Base-by-base conservation (phyloP, 805 yeast species). In the Candida pini region DNA sequence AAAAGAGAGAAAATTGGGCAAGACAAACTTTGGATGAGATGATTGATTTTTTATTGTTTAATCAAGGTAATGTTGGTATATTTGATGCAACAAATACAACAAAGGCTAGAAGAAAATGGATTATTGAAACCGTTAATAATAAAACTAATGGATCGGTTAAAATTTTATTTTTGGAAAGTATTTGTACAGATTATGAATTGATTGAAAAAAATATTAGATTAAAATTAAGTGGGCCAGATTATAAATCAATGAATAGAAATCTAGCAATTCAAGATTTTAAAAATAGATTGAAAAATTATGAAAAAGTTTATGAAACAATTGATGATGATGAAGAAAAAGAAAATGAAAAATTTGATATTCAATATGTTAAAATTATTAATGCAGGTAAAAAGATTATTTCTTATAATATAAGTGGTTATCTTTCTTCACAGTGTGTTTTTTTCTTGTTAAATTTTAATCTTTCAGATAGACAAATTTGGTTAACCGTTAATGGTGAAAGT, bases 201-300 rank as follows among this genome's bases (percentile, higher is more conserved):
- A 79, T 90, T 28, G 95, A 88, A 51, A 74, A 81, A 41, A 90
- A 90, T 58, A 82, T 90, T 31, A 68, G 85, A 32, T 71, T 92
- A 46, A 90, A 90, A 62, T 67, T 90, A 34, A 75, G 83, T 20
- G 98, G 98, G 0, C 98, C 97, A 0, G 97, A 90, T 61, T 90
- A 90, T 62, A 71, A 71, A 39, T 71, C 79, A 32, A 87, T 88
- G 86, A 90, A 90, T 53, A 85, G 85, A 2, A 76, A 78, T 30
- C 50, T 71, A 10, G 96, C 97, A 0, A 56, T 90, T 17, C 69
- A 66, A 31, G 98, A 90, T 61, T 90, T 90, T 54, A 76, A 80
- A 35, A 81, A 81, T 33, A 71, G 98, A 39, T 69, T 90, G 41
- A 62, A 68, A 24, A 90, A 90, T 53, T 90, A 90, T 56, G 90